Evolutionary conservation across 2,329 filamentous ascomycete genomes (phyloP), one percentile per base, ranked within the genome.

Genomic region (Colletotrichum spaethianum): DNA sequence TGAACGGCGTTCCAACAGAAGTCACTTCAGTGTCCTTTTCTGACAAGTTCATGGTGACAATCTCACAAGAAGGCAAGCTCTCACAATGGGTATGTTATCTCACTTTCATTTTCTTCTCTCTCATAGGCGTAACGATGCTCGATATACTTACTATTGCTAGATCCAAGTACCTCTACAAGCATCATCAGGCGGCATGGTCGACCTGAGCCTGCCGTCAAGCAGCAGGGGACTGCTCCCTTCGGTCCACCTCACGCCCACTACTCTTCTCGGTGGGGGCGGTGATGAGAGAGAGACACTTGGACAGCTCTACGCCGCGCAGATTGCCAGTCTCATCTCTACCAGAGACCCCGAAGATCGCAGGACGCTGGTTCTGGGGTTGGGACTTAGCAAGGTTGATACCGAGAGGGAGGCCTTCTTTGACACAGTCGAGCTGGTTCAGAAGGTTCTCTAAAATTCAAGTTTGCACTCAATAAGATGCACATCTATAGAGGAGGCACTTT

Each of bases 31-130:
- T 95, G 65, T 90, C 87, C 77, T 98, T 98, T 82, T 88, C 92
- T 11, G 96, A 98, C 87, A 97, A 94, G 82, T 94, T 99, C 77
- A 84, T 99, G 77, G 86, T 99, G 74, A 98, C 95, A 1, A 88
- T 98, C 72, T 94, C 93, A 0, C 96, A 98, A 83, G 90, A 92
- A 73, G 96, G 95, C 8, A 90, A 92, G 71, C 84, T 98, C 57
- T 93, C 94, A 26, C 96, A 98, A 87, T 99, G 96, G 96, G 95
- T 98, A 86, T 65, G 84, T 80, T 23, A 7, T 36, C 12, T 23
- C 28, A 38, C 12, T 78, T 79, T 23, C 70, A 50, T 79, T 78
- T 60, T 79, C 5, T 38, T 18, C 8, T 1, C 14, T 20, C 8
- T 1, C 7, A 20, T 28, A 5, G 6, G n/a, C n/a, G 26, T 16